Percentiles rank a stretch among this genome's conserved stretches.
Conservation (phyloP, 2,329 filamentous ascomycete genomes). For the Neurospora crassa region DNA sequence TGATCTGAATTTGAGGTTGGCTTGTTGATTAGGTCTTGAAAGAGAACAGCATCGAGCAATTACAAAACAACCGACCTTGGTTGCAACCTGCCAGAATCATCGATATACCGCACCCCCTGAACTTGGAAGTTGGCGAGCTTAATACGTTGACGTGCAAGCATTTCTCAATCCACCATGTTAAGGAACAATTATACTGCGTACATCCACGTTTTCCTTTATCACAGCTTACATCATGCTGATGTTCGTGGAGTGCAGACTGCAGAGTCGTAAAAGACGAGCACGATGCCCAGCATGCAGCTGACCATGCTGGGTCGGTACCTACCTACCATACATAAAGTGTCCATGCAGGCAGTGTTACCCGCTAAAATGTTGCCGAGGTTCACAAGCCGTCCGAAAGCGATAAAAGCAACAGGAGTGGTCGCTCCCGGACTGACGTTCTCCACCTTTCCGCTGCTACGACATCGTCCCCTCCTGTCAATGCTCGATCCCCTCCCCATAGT, state of each 20-base stretch:
- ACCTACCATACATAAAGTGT: neutral
- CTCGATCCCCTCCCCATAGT: neutral
- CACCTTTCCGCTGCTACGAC: neutral
- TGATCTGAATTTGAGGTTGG: neutral
- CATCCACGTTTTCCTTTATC: too few relatives aligned
- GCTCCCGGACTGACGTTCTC: neutral
- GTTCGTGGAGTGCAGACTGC: neutral
- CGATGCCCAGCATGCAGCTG: neutral
- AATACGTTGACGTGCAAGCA: neutral
- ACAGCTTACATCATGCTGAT: too few relatives aligned
- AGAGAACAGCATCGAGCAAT: neutral
- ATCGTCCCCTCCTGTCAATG: neutral
- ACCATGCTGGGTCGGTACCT: neutral
- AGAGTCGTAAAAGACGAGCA: neutral
- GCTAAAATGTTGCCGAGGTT: neutral
- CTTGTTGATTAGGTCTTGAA: neutral
- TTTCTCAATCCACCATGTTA: too few relatives aligned
- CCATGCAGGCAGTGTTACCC: neutral
- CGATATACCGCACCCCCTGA: neutral
- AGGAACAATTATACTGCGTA: too few relatives aligned
- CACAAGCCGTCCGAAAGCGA: neutral
- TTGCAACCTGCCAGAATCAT: neutral
- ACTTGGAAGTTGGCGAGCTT: neutral
- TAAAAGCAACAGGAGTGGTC: neutral
- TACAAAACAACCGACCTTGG: neutral